These are phyloP conservation scores for Aureobasidium melanogenum DNA, from an alignment of 2,329 filamentous ascomycete species.

Conservation along the genomic window DNA sequence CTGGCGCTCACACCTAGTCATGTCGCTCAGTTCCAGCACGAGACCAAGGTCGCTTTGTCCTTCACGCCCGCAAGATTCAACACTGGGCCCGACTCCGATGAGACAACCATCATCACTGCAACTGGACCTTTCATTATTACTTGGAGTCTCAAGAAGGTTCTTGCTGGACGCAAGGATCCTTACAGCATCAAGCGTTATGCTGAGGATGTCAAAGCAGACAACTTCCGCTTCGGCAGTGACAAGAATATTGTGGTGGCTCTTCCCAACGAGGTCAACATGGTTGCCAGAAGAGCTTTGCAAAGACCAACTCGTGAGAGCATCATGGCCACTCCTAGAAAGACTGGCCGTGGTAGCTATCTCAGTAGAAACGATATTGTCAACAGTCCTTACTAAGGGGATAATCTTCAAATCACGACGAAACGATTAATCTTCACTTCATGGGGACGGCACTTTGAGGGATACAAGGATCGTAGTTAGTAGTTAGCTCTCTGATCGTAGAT, in stretches of 20 bases:
- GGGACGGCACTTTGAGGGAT: neutral
- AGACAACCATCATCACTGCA: conserved; percentile 93
- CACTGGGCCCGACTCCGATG: conserved; percentile 63
- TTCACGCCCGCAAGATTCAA: conserved; percentile 96
- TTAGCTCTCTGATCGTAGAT: neutral
- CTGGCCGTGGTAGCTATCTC: conserved; percentile 54
- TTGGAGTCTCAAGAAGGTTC: conserved; percentile 87
- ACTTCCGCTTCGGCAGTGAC: conserved; percentile 94
- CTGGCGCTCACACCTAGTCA: conserved; percentile 83
- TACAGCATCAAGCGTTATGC: conserved; percentile 96
- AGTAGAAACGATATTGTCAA: conserved; percentile 79
- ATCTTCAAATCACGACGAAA: conserved; percentile 3
- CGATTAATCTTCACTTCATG: conserved; percentile 2
- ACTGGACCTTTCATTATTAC: conserved; percentile 95
- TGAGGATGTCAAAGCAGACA: conserved; percentile 94
- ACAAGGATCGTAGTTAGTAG: neutral
- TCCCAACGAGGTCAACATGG: conserved; percentile 97
- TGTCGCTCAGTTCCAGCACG: conserved; percentile 94
- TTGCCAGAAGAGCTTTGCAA: conserved; percentile 75
- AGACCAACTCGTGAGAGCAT: conserved; percentile 91
- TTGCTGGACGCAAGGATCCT: conserved; percentile 71
- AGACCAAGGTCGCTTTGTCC: conserved; percentile 74
- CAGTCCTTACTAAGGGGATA: conserved; percentile 44
- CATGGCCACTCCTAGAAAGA: conserved; percentile 38
- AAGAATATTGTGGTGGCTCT: conserved; percentile 97